Percentiles rank a stretch among this genome's conserved stretches.
Evolutionary conservation across 306 rosid species (phyloP).

Genomic region (Quercus suber): DNA sequence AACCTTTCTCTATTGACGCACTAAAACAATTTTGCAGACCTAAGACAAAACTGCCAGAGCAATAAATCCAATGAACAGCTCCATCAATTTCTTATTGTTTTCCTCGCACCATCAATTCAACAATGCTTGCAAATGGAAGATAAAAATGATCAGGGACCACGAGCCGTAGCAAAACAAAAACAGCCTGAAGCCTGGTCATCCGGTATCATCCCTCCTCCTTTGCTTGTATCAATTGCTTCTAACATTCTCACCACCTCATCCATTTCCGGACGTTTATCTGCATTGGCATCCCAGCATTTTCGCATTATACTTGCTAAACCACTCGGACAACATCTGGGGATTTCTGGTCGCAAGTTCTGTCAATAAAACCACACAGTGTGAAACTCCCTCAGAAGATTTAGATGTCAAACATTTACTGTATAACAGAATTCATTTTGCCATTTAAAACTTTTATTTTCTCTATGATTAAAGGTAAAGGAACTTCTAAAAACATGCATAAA

Average conservation of each 20-base stretch:
- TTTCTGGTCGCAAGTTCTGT: slow-evolving; percentile 63
- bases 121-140: neutral
- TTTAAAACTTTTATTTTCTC: neutral
- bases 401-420: neutral
- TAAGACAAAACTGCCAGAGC: neutral
- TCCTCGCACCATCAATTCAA: neutral
- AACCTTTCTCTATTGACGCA: neutral
- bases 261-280: slow-evolving; percentile 65
- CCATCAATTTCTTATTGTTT: neutral
- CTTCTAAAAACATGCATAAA: neutral
- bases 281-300: slow-evolving; percentile 61
- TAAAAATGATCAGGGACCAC: slow-evolving; percentile 47
- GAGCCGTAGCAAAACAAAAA: slow-evolving; percentile 47
- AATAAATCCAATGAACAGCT: neutral
- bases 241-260: slow-evolving; percentile 62
- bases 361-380: neutral
- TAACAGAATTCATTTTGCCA: neutral
- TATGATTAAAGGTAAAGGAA: neutral
- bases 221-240: slow-evolving; percentile 67
- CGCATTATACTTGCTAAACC: slow-evolving; percentile 50
- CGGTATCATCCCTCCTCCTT: slow-evolving; percentile 76
- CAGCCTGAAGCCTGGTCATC: slow-evolving; percentile 38
- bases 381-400: neutral
- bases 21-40: neutral
- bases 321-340: slow-evolving; percentile 67